Evolutionary conservation across 192 early-diverging fungal genomes (phyloP).

Genomic region (Backusella macrospora): DNA sequence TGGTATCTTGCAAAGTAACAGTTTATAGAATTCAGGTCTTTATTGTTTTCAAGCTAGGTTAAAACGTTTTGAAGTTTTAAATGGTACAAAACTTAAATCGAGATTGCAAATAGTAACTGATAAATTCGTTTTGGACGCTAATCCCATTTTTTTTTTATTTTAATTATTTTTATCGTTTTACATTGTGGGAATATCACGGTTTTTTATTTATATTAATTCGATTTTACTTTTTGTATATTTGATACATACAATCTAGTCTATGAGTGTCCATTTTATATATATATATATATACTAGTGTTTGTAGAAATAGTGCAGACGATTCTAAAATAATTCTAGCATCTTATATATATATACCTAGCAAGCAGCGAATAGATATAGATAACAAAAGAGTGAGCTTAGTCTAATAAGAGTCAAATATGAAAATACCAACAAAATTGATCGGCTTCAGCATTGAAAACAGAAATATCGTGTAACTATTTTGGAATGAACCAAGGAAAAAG

Average conservation of each 20-base stretch:
- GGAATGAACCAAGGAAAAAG: not conserved
- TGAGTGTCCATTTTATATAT: too few relatives aligned
- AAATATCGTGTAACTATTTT: not conserved
- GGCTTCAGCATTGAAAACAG: not conserved
- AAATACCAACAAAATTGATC: not conserved
- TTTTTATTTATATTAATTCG: too few relatives aligned
- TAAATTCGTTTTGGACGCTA: not conserved
- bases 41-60: not conserved
- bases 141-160: not conserved
- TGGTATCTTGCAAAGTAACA: not conserved
- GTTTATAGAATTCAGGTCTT: not conserved
- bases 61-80: not conserved
- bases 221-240: too few relatives aligned
- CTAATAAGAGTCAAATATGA: too few relatives aligned
- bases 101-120: not conserved
- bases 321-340: too few relatives aligned
- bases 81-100: constrained; percentile 1
- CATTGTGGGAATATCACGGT: not conserved
- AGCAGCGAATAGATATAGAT: too few relatives aligned
- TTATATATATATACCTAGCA: too few relatives aligned
- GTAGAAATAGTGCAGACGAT: too few relatives aligned
- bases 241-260: too few relatives aligned
- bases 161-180: not conserved
- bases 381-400: too few relatives aligned
- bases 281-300: too few relatives aligned